phyloP scores from a whole-genome alignment of 495 filamentous ascomycete genomes.

The Aspergillus bertholletiae region DNA sequence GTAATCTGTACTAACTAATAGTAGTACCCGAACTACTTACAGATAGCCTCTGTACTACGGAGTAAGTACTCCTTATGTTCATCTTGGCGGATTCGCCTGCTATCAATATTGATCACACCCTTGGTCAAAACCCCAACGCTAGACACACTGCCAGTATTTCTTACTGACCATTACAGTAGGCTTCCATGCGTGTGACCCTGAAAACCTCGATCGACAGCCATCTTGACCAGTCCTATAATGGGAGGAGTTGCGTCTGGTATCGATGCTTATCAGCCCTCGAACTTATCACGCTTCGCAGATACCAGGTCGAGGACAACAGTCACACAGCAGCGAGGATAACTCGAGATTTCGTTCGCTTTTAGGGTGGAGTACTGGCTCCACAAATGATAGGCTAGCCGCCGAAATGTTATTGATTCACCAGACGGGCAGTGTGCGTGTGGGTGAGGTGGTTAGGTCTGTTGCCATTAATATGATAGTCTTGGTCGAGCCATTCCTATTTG shows the following conservation, averaged over 20 bases:
- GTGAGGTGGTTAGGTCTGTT: conserved; percentile 73
- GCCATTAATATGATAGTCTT: background rate
- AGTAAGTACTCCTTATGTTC: too few species aligned
- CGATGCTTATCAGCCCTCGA: conserved; percentile 49
- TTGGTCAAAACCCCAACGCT: background rate
- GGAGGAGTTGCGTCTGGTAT: conserved; percentile 14
- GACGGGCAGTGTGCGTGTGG: conserved; percentile 82
- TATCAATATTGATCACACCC: too few species aligned
- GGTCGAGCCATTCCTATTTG: background rate
- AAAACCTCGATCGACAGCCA: background rate
- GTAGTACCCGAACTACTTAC: too few species aligned
- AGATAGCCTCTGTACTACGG: too few species aligned
- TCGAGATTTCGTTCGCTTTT: conserved; percentile 30
- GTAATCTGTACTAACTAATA: too few species aligned
- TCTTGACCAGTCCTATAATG: conserved; percentile 14
- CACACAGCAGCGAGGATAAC: conserved; percentile 13
- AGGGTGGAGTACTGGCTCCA: conserved; percentile 36
- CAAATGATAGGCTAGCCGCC: conserved; percentile 16
- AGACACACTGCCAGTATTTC: background rate
- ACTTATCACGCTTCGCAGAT: conserved; percentile 47
- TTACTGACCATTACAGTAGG: background rate
- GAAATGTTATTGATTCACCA: conserved; percentile 89
- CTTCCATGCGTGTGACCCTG: background rate
- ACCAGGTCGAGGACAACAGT: conserved; percentile 28
- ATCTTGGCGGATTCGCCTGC: too few species aligned